phyloP scores from a whole-genome alignment of 257 asterid genomes.

The Catharanthus roseus region DNA sequence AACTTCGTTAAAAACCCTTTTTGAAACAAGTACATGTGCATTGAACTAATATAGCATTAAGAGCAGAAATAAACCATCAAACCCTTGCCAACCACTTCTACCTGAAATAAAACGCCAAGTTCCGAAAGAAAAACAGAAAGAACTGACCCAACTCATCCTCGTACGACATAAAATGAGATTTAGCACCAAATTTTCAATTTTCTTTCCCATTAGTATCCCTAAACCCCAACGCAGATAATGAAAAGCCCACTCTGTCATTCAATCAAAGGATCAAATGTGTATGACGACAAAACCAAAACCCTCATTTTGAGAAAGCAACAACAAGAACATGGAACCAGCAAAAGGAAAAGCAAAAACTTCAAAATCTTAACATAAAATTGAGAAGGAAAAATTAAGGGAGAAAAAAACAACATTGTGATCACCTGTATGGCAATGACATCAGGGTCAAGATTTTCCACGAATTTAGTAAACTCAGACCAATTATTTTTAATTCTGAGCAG shows the following conservation, averaged over 20 bases:
- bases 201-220: not conserved
- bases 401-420: constrained; percentile 7
- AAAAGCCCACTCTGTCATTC: not conserved
- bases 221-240: not conserved
- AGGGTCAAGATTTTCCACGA: constrained; percentile 64
- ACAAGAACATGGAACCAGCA: not conserved
- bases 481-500: constrained; percentile 71
- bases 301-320: not conserved
- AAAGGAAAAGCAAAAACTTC: not conserved
- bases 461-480: constrained; percentile 66
- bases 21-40: not conserved
- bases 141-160: not conserved
- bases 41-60: not conserved
- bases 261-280: not conserved
- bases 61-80: not conserved
- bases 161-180: not conserved
- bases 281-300: not conserved
- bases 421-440: constrained; percentile 94
- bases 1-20: not conserved
- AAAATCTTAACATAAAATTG: not conserved
- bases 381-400: not conserved
- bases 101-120: not conserved
- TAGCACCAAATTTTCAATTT: not conserved
- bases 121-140: not conserved
- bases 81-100: not conserved